A percentile compares a stretch with the other conserved stretches of the same genome.
These are phyloP conservation scores for Sarocladium kiliense DNA, from an alignment of 2,329 filamentous ascomycete genomes.

Conservation along the genomic window DNA sequence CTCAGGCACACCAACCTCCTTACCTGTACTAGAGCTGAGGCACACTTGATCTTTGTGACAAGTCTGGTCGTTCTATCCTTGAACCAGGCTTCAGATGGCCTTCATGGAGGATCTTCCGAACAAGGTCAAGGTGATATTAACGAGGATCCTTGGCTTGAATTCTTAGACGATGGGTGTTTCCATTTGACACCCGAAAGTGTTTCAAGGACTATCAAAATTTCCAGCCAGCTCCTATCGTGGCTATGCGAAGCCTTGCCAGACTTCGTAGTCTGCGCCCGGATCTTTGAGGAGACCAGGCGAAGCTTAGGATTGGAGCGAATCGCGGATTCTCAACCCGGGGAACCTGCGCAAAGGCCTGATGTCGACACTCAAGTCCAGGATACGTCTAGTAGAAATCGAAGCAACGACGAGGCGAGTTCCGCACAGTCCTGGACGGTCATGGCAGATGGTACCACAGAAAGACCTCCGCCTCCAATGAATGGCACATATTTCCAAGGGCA, in stretches of 20 bases:
- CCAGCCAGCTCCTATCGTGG: neutral
- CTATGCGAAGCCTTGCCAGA: neutral
- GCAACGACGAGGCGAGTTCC: neutral
- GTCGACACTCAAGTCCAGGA: neutral
- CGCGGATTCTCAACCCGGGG: neutral
- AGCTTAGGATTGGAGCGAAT: neutral
- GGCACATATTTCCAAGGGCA: neutral
- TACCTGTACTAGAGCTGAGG: conserved; percentile 8
- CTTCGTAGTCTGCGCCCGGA: neutral
- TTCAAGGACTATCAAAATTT: neutral
- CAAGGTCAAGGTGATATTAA: neutral
- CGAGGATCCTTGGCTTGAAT: neutral
- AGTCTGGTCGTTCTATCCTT: conserved; percentile 10
- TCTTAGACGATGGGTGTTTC: neutral
- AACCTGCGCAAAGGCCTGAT: neutral
- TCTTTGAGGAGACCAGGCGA: neutral
- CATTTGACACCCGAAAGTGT: neutral
- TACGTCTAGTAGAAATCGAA: neutral
- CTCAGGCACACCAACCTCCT: neutral
- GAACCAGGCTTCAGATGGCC: neutral
- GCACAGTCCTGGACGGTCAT: neutral
- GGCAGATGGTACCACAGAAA: neutral
- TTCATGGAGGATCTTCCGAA: neutral
- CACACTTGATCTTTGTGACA: conserved; percentile 9
- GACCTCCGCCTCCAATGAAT: neutral